phyloP scores from a whole-genome alignment of 495 filamentous ascomycete genomes.

The Podospora pseudopauciseta region DNA sequence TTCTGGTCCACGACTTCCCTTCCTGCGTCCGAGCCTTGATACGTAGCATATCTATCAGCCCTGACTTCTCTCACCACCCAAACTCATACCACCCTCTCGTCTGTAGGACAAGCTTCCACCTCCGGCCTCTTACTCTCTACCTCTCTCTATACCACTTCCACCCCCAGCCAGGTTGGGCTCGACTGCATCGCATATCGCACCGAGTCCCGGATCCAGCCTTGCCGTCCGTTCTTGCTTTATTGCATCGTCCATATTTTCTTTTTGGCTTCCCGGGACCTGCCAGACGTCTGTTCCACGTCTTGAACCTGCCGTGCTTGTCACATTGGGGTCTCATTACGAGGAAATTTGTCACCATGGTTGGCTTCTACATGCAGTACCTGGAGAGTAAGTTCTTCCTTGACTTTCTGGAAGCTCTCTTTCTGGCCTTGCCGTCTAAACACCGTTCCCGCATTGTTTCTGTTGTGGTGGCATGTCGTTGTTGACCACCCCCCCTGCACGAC shows the following conservation, averaged over 20 bases:
- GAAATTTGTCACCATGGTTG: slow-evolving; percentile 48
- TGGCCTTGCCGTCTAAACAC: slow-evolving; percentile 10
- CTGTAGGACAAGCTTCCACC: slow-evolving; percentile 42
- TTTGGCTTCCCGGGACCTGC: slow-evolving; percentile 20
- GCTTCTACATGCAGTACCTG: slow-evolving; percentile 62
- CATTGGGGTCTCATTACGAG: slow-evolving; percentile 14
- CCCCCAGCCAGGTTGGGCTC: slow-evolving; percentile 51
- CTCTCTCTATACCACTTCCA: slow-evolving; percentile 25
- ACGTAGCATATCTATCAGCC: slow-evolving; percentile 47
- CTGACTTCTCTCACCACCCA: slow-evolving; percentile 33
- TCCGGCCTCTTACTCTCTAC: slow-evolving; percentile 26
- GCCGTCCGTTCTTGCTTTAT: slow-evolving; percentile 22
- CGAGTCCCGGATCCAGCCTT: slow-evolving; percentile 36
- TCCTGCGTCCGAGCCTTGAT: slow-evolving; percentile 46
- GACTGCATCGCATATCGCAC: slow-evolving; percentile 51
- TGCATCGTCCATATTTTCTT: slow-evolving; percentile 23
- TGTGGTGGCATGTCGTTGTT: slow-evolving; percentile 28
- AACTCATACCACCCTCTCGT: slow-evolving; percentile 36
- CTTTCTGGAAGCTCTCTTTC: not conserved
- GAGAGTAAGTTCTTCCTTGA: slow-evolving; percentile 53
- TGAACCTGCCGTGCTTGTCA: slow-evolving; percentile 10
- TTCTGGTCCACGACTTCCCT: slow-evolving; percentile 42
- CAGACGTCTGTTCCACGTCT: slow-evolving; percentile 8
- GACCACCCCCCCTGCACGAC: slow-evolving; percentile 25
- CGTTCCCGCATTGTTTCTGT: slow-evolving; percentile 20